These are phyloP conservation scores for Calonectria naviculata DNA, from an alignment of 2,329 filamentous ascomycete genomes.

Conservation along the genomic window DNA sequence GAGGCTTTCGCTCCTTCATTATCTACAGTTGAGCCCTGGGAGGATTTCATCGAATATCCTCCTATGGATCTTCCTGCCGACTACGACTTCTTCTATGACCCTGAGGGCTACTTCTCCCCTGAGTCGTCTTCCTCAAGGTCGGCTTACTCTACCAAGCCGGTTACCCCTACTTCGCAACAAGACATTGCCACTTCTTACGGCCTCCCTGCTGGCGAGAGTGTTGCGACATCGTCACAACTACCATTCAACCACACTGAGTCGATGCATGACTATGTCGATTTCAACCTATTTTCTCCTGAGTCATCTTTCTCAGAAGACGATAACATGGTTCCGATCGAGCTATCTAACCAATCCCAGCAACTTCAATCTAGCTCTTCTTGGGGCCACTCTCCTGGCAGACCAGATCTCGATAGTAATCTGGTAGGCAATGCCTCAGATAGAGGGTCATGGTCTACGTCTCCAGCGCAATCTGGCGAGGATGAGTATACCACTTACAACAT, in stretches of 20 bases:
- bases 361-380: conserved; percentile 22
- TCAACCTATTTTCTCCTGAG: conserved; percentile 65
- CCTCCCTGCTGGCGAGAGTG: conserved; percentile 14
- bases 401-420: conserved; percentile 6
- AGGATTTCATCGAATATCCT: conserved; percentile 60
- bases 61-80: conserved; percentile 47
- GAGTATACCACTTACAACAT: conserved; percentile 14
- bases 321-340: conserved; percentile 46
- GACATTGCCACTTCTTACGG: conserved; percentile 27
- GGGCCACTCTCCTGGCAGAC: conserved; percentile 19
- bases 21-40: conserved; percentile 49
- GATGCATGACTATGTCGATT: conserved; percentile 61
- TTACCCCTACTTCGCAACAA: conserved; percentile 39
- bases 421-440: conserved; percentile 12
- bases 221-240: conserved; percentile 26
- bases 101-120: conserved; percentile 55
- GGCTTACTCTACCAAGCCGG: conserved; percentile 41
- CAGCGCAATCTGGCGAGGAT: conserved; percentile 20
- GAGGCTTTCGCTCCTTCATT: conserved; percentile 30
- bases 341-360: conserved; percentile 33
- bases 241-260: conserved; percentile 37
- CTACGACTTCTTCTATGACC: conserved; percentile 60
- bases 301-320: conserved; percentile 63
- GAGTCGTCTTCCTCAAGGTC: conserved; percentile 41
- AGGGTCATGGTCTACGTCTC: conserved; percentile 4